Base-by-base conservation (phyloP, 2,329 filamentous ascomycete genomes). In the Stachybotrys elegans region DNA sequence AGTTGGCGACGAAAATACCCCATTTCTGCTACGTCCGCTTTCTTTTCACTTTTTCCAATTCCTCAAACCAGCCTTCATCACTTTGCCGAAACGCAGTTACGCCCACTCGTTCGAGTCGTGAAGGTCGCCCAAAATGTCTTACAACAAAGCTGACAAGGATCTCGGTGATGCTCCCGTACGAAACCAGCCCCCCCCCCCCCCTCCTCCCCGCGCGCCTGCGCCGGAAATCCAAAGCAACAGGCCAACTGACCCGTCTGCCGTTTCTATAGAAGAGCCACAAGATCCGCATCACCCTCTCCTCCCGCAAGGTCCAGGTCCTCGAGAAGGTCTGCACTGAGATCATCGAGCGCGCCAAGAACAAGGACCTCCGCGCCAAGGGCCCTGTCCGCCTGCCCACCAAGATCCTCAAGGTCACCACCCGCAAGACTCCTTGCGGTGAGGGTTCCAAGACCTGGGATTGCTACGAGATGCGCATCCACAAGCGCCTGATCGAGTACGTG, bases 371-470 rank as follows among this genome's bases (percentile, higher is more conserved):
- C 70, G 89, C 95, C 78, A 97, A 97, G 86, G 92, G 93, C 67
- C 90, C 92, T 69, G 92, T 97, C 73, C 90, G 92, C 67, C 86
- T 96, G 65, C 90, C 93, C 63, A 96, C 91, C 79, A 95, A 96
- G 86, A 88, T 83, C 71, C 83, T 97, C 66, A 89, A 93, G 81
- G 83, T 95, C 80, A 89, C 88, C 70, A 95, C 93, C 80, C 87
- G 93, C 68, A 98, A 98, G 87, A 97, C 93, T 57, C 93, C 93
- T 71, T 93, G 88, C 77, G 93, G 93, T 87, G 93, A 98, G 84
- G 93, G 93, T 78, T 94, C 87, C 75, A 98, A 98, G 89, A 98
- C 93, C 68, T 98, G 93, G 93, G 93, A 97, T 72, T 84, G 81
- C 73, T 98, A 80, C 75, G 92, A 98, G 86, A 94, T 98, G 90